phyloP scores from a whole-genome alignment of 345 rosid genomes.

The Brassica cretica region DNA sequence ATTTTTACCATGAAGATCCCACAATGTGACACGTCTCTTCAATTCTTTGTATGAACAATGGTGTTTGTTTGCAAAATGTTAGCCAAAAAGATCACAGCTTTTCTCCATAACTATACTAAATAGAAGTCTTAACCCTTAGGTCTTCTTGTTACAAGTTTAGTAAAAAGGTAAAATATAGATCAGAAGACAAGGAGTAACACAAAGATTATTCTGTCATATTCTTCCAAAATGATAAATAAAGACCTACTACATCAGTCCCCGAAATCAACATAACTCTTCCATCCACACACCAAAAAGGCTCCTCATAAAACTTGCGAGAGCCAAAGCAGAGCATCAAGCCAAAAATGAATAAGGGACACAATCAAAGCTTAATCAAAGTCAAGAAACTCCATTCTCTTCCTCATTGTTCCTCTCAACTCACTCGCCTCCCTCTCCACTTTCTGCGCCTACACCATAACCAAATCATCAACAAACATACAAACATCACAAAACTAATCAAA shows the following conservation, averaged over 20 bases:
- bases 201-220: constrained; percentile 1
- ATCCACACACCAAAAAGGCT: constrained; percentile 28
- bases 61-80: neutral
- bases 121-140: neutral
- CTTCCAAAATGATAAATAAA: constrained; percentile 21
- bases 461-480: constrained; percentile 7
- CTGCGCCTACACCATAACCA: constrained; percentile 64
- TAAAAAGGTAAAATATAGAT: constrained; percentile 2
- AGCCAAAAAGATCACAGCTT: neutral
- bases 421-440: constrained; percentile 89
- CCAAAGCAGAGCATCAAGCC: constrained; percentile 35
- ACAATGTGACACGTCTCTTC: too few relatives aligned
- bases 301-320: constrained; percentile 56
- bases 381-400: constrained; percentile 98
- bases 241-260: neutral
- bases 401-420: constrained; percentile 88
- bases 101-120: neutral
- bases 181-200: neutral
- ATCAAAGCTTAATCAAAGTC: constrained; percentile 65
- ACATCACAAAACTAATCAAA: too few relatives aligned
- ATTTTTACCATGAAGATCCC: too few relatives aligned
- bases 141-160: neutral
- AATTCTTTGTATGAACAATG: too few relatives aligned
- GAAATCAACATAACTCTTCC: constrained; percentile 14
- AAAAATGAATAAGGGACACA: neutral